Conservation (phyloP, 2,329 filamentous ascomycete genomes). For the Acrocalymma vagum region DNA sequence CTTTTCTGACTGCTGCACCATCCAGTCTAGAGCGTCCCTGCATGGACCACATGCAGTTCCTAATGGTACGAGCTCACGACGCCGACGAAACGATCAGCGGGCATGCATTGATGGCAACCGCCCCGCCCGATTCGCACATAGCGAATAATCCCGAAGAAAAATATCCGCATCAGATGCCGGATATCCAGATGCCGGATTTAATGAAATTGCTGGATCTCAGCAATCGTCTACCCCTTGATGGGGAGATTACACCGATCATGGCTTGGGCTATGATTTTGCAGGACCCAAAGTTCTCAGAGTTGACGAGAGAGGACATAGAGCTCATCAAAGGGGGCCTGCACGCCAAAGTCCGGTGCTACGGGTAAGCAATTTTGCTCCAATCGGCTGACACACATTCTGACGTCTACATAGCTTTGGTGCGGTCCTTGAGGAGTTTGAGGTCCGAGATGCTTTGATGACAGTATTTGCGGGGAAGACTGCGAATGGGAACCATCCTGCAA, state of each 20-base stretch:
- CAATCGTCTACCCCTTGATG: constrained; percentile 81
- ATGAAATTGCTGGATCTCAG: constrained; percentile 85
- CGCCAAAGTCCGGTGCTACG: constrained; percentile 89
- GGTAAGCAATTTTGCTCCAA: constrained; percentile 65
- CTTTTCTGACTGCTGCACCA: constrained; percentile 40
- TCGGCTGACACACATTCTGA: constrained; percentile 11
- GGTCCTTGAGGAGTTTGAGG: constrained; percentile 76
- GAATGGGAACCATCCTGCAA: constrained; percentile 19
- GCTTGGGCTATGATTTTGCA: constrained; percentile 84
- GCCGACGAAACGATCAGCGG: constrained; percentile 71
- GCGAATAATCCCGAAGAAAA: constrained; percentile 62
- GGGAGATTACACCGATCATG: constrained; percentile 95
- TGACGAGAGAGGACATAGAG: constrained; percentile 74
- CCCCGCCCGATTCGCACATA: constrained; percentile 76
- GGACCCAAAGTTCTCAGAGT: constrained; percentile 64
- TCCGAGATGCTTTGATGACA: constrained; percentile 78
- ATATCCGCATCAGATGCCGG: constrained; percentile 78
- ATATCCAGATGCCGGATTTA: constrained; percentile 76
- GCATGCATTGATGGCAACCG: constrained; percentile 92
- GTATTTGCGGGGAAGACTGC: constrained; percentile 68
- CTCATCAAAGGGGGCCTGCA: constrained; percentile 76
- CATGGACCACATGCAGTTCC: constrained; percentile 87
- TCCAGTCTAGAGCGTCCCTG: constrained; percentile 87
- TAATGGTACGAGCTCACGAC: constrained; percentile 68
- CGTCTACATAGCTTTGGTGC: constrained; percentile 67